Conservation (phyloP, 148 eudicot species). For the Chenopodium suecicum region DNA sequence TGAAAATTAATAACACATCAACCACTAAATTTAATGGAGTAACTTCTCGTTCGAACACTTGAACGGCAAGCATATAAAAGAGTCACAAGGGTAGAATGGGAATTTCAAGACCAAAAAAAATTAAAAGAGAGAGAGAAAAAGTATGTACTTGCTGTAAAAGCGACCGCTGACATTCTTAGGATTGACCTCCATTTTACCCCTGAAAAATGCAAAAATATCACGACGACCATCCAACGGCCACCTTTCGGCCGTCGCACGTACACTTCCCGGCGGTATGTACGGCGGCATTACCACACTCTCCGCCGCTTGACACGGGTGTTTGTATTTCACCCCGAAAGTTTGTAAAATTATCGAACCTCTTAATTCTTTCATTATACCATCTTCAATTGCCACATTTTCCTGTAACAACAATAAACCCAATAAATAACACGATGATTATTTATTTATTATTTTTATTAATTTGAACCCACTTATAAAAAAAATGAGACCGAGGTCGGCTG, state of each 20-base stretch:
- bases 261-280: slow-evolving; percentile 52
- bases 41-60: background rate
- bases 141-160: slow-evolving; percentile 73
- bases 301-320: slow-evolving; percentile 78
- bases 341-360: slow-evolving; percentile 62
- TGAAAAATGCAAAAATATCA: slow-evolving; percentile 76
- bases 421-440: too few relatives aligned
- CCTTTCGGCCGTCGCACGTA: slow-evolving; percentile 46
- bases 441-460: too few relatives aligned
- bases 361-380: slow-evolving; percentile 63
- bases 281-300: slow-evolving; percentile 77
- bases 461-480: too few relatives aligned
- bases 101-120: background rate
- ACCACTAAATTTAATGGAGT: background rate
- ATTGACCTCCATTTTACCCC: slow-evolving; percentile 92
- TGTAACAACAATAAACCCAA: background rate
- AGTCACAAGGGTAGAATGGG: slow-evolving; percentile 3
- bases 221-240: slow-evolving; percentile 57
- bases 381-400: slow-evolving; percentile 77
- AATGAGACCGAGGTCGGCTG: too few relatives aligned
- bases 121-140: background rate
- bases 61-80: background rate
- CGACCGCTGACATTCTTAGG: slow-evolving; percentile 95
- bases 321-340: slow-evolving; percentile 67
- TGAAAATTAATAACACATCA: slow-evolving; percentile 7